phyloP scores from a whole-genome alignment of 139 green algal species.

The Tetradesmus obliquus region DNA sequence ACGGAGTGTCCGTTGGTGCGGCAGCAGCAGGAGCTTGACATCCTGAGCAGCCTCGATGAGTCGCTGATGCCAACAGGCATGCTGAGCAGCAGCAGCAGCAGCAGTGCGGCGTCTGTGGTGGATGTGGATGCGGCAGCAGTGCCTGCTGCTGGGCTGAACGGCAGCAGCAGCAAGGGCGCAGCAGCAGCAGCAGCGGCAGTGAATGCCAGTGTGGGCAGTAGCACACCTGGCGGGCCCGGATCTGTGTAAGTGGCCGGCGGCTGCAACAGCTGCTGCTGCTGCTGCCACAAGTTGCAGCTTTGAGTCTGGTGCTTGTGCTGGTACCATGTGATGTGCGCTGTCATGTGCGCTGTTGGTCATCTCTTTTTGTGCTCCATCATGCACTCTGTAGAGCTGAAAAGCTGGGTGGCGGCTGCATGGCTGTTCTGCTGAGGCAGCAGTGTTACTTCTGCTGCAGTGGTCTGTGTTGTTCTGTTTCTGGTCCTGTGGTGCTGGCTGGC shows the following conservation, averaged over 20 bases:
- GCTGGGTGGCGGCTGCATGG: not conserved
- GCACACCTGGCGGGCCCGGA: not conserved
- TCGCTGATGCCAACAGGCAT: not conserved
- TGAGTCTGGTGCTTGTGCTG: not conserved
- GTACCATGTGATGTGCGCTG: not conserved
- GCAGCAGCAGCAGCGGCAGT: not conserved
- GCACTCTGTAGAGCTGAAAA: too few species aligned
- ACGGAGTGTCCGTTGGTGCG: conserved; percentile 18
- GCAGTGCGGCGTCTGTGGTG: not conserved
- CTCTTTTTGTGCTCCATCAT: not conserved
- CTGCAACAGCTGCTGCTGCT: not conserved
- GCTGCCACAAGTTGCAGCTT: not conserved
- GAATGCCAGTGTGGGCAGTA: not conserved
- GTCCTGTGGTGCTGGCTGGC: not conserved
- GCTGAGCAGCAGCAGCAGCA: not conserved
- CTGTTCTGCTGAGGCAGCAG: not conserved
- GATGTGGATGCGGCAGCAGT: not conserved
- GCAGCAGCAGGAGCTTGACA: not conserved
- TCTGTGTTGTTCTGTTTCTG: not conserved
- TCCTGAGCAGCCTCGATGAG: not conserved
- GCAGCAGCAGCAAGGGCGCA: not conserved
- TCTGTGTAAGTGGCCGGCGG: not conserved
- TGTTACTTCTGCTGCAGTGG: not conserved
- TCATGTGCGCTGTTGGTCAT: not conserved
- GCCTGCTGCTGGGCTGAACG: not conserved